Conservation (phyloP, 768 basidiomycete species). For the Collybiopsis luxurians region DNA sequence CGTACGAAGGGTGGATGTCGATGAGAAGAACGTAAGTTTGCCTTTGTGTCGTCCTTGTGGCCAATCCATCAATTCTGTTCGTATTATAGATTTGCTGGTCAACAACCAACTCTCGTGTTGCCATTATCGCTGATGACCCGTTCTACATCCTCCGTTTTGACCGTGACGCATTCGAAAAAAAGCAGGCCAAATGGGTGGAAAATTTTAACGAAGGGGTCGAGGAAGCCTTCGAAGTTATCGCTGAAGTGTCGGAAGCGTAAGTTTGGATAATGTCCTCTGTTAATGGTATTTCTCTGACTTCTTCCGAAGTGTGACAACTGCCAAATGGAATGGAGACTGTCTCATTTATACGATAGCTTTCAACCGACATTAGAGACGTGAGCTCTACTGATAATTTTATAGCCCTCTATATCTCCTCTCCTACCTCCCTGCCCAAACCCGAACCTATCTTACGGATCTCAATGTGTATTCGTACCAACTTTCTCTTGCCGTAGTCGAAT, state of each 20-base stretch:
- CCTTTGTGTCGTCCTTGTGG: not conserved
- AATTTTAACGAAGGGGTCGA: constrained; percentile 92
- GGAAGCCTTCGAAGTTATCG: constrained; percentile 91
- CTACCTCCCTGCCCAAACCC: constrained; percentile 91
- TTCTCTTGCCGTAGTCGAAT: constrained; percentile 88
- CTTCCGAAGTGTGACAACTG: constrained; percentile 93
- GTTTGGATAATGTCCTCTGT: constrained; percentile 24
- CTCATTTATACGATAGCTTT: constrained; percentile 91
- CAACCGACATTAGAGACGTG: constrained; percentile 90
- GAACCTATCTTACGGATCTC: constrained; percentile 90
- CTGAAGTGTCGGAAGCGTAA: constrained; percentile 87
- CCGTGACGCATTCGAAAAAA: constrained; percentile 79
- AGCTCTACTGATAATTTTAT: constrained; percentile 29
- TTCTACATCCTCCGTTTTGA: constrained; percentile 91
- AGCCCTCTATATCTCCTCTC: constrained; percentile 91
- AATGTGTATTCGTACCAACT: constrained; percentile 79
- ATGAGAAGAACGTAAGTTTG: constrained; percentile 79
- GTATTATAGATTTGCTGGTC: constrained; percentile 81
- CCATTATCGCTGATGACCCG: constrained; percentile 86
- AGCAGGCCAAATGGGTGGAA: constrained; percentile 70
- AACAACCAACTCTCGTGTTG: constrained; percentile 83
- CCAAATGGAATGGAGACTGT: constrained; percentile 99
- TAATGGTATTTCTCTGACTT: too few relatives aligned
- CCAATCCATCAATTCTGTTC: not conserved
- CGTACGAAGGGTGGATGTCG: constrained; percentile 92